phyloP scores from a whole-genome alignment of 805 yeast genomes.

The Candida sanyiensis region DNA sequence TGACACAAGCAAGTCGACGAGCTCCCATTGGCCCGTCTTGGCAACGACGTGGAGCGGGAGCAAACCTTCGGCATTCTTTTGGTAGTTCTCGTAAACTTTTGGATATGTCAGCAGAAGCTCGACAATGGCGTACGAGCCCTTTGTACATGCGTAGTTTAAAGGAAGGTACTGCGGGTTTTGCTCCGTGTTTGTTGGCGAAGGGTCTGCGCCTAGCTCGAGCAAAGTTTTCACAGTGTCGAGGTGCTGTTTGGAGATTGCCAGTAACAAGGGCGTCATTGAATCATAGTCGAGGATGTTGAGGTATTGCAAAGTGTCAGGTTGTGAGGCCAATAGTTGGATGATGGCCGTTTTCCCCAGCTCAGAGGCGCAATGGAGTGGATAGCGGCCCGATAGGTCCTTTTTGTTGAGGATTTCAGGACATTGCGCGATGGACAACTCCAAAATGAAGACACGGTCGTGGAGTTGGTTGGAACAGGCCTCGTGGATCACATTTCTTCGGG shows the following conservation, averaged over 20 bases:
- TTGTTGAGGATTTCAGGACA: conserved; percentile 28
- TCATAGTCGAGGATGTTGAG: conserved; percentile 54
- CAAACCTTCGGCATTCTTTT: conserved; percentile 79
- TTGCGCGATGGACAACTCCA: conserved; percentile 18
- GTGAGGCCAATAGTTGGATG: conserved; percentile 32
- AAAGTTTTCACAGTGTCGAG: conserved; percentile 47
- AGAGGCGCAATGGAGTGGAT: conserved; percentile 85
- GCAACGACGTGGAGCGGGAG: conserved; percentile 86
- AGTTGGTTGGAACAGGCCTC: conserved; percentile 39
- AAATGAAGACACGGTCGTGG: conserved; percentile 21
- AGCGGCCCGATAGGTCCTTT: conserved; percentile 67
- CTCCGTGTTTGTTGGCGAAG: conserved; percentile 43
- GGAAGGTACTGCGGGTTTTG: conserved; percentile 63
- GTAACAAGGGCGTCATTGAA: conserved; percentile 74
- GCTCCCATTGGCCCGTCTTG: conserved; percentile 66
- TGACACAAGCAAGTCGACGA: conserved; percentile 63
- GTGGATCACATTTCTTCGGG: conserved; percentile 71
- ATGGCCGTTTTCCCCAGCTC: conserved; percentile 46
- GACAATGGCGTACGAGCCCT: conserved; percentile 69
- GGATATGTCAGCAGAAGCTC: conserved; percentile 35
- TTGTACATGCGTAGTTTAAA: conserved; percentile 81
- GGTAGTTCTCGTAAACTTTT: conserved; percentile 32
- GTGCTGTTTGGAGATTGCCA: conserved; percentile 69
- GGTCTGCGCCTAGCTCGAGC: conserved; percentile 41
- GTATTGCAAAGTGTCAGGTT: conserved; percentile 23